Evolutionary conservation across 2,329 filamentous ascomycete genomes (phyloP), one percentile per base, ranked within the genome.

Genomic region (Fusarium sp.): DNA sequence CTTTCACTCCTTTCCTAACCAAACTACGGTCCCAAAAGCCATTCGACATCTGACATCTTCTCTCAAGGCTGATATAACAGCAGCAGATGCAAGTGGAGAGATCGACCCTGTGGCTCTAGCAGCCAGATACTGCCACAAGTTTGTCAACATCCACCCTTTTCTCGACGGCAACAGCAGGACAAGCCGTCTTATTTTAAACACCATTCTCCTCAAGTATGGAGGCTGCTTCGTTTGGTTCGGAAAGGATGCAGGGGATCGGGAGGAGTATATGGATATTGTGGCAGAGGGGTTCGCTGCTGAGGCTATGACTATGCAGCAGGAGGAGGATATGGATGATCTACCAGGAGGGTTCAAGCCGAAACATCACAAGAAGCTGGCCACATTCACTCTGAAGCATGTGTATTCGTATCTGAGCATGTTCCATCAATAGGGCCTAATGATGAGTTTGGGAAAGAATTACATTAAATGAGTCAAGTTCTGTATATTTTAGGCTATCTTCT

Each of bases 61-160:
- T 1, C 56, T 80, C 4, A 48, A 73, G 1, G 13, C 26, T 0
- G 78, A 82, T 12, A 66, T 82, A 35, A 16, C 22, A 1, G 4
- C 3, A 44, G 68, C 16, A n/a, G 55, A 11, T 13, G n/a, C 2
- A 10, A 36, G 14, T 1, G 38, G 63, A 1, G 15, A 55, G 4
- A 47, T 79, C 1, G 77, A 82, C 38, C 75, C 80, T 0, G 66
- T 76, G n/a, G 70, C 69, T 2, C 56, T 82, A 1, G 78, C 77
- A 14, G 75, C 75, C n/a, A 75, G 77, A 30, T 78, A 79, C 31
- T 78, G 71, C 36, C 73, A 82, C 15, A 58, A 51, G 0, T 78
- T 83, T 30, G 76, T 81, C 42, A 78, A 73, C 24, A 82, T 82
- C 10, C 79, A 83, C 20, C 81, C 81, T 0, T 83, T 83, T 38